These are phyloP conservation scores for Elsinoe ampelina DNA, from an alignment of 2,329 filamentous ascomycete genomes.

Conservation along the genomic window DNA sequence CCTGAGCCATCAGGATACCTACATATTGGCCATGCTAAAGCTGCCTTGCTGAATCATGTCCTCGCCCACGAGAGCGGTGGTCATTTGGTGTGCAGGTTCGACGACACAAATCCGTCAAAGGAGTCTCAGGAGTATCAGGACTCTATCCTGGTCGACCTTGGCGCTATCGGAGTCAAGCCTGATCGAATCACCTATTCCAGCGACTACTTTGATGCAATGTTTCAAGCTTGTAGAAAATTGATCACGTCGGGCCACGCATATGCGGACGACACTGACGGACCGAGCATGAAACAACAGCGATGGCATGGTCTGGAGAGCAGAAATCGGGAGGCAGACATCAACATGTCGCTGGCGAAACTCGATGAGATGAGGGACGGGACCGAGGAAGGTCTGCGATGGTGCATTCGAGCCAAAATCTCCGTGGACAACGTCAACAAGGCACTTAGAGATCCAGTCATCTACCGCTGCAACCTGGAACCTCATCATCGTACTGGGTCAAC, in stretches of 20 bases:
- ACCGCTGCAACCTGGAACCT: conserved; percentile 69
- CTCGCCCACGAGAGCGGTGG: conserved; percentile 81
- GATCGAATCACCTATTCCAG: conserved; percentile 76
- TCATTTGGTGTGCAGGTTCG: conserved; percentile 75
- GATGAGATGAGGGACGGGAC: conserved; percentile 88
- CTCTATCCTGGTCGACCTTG: conserved; percentile 77
- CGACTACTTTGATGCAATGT: conserved; percentile 83
- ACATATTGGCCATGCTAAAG: conserved; percentile 87
- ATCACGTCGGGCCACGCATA: conserved; percentile 85
- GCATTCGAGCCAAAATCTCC: conserved; percentile 90
- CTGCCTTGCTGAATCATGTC: conserved; percentile 80
- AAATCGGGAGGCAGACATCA: conserved; percentile 65
- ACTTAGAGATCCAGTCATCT: conserved; percentile 93
- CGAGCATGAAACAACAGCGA: conserved; percentile 77
- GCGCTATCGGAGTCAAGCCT: conserved; percentile 76
- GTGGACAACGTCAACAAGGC: conserved; percentile 90
- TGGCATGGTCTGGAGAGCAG: conserved; percentile 75
- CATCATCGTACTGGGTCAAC: conserved; percentile 71
- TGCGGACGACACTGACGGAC: conserved; percentile 85
- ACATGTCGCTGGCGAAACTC: conserved; percentile 79
- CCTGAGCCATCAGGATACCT: conserved; percentile 55
- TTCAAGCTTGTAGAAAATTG: conserved; percentile 48
- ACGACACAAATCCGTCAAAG: conserved; percentile 90
- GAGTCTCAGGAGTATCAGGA: conserved; percentile 92
- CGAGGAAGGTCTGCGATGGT: conserved; percentile 71